Evolutionary conservation across 2,329 filamentous ascomycete species (phyloP).

Genomic region (Monosporascus sp.): DNA sequence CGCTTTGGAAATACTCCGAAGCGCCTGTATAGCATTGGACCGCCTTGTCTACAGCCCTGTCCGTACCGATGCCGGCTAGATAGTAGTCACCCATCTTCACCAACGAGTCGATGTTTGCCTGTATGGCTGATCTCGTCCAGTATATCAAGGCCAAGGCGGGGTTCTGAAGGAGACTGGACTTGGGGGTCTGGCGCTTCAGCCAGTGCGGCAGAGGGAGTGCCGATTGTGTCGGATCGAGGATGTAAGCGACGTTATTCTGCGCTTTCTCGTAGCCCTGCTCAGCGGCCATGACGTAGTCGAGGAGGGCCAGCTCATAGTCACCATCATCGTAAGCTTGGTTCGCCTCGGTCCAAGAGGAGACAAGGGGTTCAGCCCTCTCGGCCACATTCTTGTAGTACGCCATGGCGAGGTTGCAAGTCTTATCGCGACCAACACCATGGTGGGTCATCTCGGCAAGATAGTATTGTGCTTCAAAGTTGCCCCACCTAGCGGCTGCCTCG

Average conservation of each 20-base stretch:
- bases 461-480: conserved; percentile 85
- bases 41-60: conserved; percentile 73
- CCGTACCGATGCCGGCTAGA: conserved; percentile 71
- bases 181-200: conserved; percentile 38
- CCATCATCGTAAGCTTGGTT: conserved; percentile 77
- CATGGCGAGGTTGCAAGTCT: conserved; percentile 70
- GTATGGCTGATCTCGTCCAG: conserved; percentile 91
- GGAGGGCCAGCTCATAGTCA: conserved; percentile 72
- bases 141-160: conserved; percentile 72
- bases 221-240: conserved; percentile 71
- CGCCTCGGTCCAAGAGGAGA: conserved; percentile 77
- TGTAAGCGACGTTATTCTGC: conserved; percentile 84
- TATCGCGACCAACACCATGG: conserved; percentile 73
- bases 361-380: conserved; percentile 66
- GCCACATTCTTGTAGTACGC: conserved; percentile 79
- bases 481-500: conserved; percentile 76
- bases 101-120: conserved; percentile 86
- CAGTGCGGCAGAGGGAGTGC: conserved; percentile 52
- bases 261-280: conserved; percentile 89
- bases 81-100: conserved; percentile 99
- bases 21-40: conserved; percentile 90
- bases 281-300: conserved; percentile 80
- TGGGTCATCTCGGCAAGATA: conserved; percentile 86
- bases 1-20: conserved; percentile 85
- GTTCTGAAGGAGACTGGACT: conserved; percentile 43